Percentiles rank a stretch among this genome's conserved stretches.
Conservation (phyloP, 768 basidiomycete genomes). For the Russula ochroleuca region DNA sequence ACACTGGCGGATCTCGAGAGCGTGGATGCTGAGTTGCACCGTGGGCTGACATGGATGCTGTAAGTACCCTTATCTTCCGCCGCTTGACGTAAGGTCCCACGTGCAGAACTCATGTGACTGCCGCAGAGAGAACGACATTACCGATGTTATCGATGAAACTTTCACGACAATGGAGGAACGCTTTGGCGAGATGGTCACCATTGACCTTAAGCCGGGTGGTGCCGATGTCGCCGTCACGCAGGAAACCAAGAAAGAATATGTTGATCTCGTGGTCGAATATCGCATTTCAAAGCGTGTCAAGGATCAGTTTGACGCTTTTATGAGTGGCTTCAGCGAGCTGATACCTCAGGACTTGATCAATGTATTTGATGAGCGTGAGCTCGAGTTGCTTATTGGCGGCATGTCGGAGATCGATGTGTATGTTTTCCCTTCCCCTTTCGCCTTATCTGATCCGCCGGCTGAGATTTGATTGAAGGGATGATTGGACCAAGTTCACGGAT, state of each 20-base stretch:
- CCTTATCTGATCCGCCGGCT: not conserved
- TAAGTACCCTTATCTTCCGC: conserved; percentile 41
- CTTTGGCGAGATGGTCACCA: conserved; percentile 96
- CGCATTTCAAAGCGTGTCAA: conserved; percentile 96
- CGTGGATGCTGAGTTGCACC: conserved; percentile 91
- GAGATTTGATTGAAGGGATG: conserved; percentile 52
- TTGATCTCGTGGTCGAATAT: conserved; percentile 91
- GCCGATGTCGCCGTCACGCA: conserved; percentile 83
- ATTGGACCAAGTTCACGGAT: conserved; percentile 99
- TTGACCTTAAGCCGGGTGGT: conserved; percentile 90
- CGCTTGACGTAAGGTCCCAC: conserved; percentile 15
- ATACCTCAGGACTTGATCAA: conserved; percentile 97
- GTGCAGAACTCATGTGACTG: conserved; percentile 25
- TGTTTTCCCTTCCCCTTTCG: conserved; percentile 34
- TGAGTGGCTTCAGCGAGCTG: conserved; percentile 99
- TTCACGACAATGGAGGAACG: conserved; percentile 97
- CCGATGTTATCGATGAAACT: conserved; percentile 95
- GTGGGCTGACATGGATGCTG: conserved; percentile 99
- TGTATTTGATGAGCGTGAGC: conserved; percentile 97
- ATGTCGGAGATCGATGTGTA: conserved; percentile 99
- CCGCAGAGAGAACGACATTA: conserved; percentile 91
- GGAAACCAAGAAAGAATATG: conserved; percentile 99
- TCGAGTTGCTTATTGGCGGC: conserved; percentile 95
- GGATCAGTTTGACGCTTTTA: conserved; percentile 99
- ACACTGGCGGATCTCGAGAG: conserved; percentile 90